These are phyloP conservation scores for Eremomyces bilateralis DNA, from an alignment of 495 filamentous ascomycete genomes.

Conservation along the genomic window DNA sequence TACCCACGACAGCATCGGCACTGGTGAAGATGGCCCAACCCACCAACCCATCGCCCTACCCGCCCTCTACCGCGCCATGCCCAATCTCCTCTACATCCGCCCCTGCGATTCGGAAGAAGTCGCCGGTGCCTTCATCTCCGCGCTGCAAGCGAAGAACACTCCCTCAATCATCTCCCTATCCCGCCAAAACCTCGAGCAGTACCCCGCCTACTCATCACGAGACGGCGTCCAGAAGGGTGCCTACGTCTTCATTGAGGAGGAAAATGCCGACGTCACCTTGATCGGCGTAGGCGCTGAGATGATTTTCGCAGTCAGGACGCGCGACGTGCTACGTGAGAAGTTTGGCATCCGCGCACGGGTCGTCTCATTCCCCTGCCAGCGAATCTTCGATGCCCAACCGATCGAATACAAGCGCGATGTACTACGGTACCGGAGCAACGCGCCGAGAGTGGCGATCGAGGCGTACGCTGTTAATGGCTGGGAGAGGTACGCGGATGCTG, in stretches of 20 bases:
- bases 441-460: conserved; percentile 30
- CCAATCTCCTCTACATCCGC: conserved; percentile 5
- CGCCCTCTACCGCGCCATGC: conserved; percentile 3
- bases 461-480: conserved; percentile 33
- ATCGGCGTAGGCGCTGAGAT: conserved; percentile 28
- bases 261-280: conserved; percentile 24
- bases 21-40: conserved; percentile 5
- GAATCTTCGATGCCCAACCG: conserved; percentile 29
- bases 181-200: conserved; percentile 25
- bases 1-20: conserved; percentile 5
- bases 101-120: conserved; percentile 2
- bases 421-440: conserved; percentile 16
- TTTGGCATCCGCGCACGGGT: conserved; percentile 24
- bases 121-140: conserved; percentile 11
- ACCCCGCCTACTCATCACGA: conserved; percentile 18
- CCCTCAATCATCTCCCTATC: conserved; percentile 28
- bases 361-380: conserved; percentile 32
- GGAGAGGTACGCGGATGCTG: conserved; percentile 37
- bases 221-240: conserved; percentile 23
- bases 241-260: conserved; percentile 26
- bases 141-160: conserved; percentile 23
- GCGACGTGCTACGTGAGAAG: conserved; percentile 12
- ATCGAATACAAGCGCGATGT: conserved; percentile 25
- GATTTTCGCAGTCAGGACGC: conserved; percentile 23
- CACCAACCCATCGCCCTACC: conserved; percentile 5